These are phyloP conservation scores for Cystoderma amianthinum DNA, from an alignment of 768 basidiomycete species.

Conservation along the genomic window DNA sequence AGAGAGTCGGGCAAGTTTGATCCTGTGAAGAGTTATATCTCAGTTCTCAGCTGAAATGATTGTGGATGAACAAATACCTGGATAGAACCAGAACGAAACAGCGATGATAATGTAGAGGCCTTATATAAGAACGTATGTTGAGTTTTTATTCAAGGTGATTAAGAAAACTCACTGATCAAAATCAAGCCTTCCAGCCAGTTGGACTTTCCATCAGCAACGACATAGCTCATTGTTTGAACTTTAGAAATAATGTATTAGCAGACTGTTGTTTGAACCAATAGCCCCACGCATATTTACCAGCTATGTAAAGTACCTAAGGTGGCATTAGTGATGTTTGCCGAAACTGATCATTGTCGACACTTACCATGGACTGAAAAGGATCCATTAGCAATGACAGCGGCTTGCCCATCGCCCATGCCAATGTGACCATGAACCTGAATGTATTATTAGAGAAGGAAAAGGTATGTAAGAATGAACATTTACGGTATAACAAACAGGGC, in stretches of 20 bases:
- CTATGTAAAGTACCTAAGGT: slow-evolving; percentile 38
- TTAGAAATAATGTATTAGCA: neutral
- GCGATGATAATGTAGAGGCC: slow-evolving; percentile 69
- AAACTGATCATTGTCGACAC: too few relatives aligned
- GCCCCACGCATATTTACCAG: slow-evolving; percentile 23
- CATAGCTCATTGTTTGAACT: slow-evolving; percentile 83
- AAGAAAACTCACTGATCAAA: slow-evolving; percentile 47
- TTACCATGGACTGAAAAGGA: slow-evolving; percentile 67
- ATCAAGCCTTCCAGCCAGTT: slow-evolving; percentile 91
- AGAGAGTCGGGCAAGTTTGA: slow-evolving; percentile 14
- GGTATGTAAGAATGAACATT: slow-evolving; percentile 7
- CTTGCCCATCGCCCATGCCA: slow-evolving; percentile 79
- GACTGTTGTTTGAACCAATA: neutral
- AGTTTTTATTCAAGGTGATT: neutral
- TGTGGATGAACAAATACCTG: slow-evolving; percentile 21
- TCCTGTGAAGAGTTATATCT: slow-evolving; percentile 4
- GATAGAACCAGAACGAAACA: slow-evolving; percentile 68
- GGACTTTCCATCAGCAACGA: slow-evolving; percentile 79
- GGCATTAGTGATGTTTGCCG: neutral
- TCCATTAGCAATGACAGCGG: slow-evolving; percentile 81
- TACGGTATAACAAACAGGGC: slow-evolving; percentile 42
- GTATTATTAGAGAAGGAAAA: too few relatives aligned
- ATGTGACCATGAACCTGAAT: slow-evolving; percentile 61
- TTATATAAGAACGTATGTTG: slow-evolving; percentile 11
- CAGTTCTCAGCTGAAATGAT: neutral